Evolutionary conservation across 1,139 yeast species (phyloP).

Genomic region (Geotrichum phurueaensis): DNA sequence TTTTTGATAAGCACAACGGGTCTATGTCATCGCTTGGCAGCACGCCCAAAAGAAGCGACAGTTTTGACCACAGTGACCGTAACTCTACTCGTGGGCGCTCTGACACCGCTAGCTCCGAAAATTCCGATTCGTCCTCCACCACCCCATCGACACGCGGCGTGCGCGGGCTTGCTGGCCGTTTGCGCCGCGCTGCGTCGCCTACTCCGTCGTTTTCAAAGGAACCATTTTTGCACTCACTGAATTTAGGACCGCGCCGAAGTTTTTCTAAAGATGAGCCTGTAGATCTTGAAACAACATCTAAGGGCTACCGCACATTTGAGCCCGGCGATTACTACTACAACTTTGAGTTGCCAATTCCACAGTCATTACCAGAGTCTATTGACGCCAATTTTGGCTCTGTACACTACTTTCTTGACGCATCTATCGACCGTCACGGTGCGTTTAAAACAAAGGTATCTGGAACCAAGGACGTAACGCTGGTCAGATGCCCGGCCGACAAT

Average conservation of each 20-base stretch:
- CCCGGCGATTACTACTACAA: constrained; percentile 91
- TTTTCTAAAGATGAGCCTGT: constrained; percentile 18
- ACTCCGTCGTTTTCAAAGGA: constrained; percentile 9
- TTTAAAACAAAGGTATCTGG: constrained; percentile 74
- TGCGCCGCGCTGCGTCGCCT: constrained; percentile 20
- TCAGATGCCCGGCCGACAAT: constrained; percentile 71
- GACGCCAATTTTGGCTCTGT: constrained; percentile 78
- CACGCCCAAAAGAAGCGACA: neutral
- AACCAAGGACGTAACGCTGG: constrained; percentile 54
- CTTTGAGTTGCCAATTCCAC: constrained; percentile 82
- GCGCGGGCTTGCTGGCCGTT: constrained; percentile 14
- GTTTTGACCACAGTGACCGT: neutral
- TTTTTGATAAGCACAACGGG: neutral
- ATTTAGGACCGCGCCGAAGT: constrained; percentile 6
- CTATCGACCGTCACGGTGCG: constrained; percentile 70
- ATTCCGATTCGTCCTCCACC: constrained; percentile 1
- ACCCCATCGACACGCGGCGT: constrained; percentile 13
- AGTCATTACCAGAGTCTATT: constrained; percentile 76
- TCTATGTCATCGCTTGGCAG: neutral
- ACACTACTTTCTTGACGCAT: constrained; percentile 60
- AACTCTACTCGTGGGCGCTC: neutral
- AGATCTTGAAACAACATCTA: constrained; percentile 17
- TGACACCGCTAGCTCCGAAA: neutral
- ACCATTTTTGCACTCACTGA: constrained; percentile 3
- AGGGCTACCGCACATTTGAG: constrained; percentile 44